Evolutionary conservation across 208 protist genomes (phyloP), one percentile per base, ranked within the genome.

Genomic region (Leishmania gerbilli): DNA sequence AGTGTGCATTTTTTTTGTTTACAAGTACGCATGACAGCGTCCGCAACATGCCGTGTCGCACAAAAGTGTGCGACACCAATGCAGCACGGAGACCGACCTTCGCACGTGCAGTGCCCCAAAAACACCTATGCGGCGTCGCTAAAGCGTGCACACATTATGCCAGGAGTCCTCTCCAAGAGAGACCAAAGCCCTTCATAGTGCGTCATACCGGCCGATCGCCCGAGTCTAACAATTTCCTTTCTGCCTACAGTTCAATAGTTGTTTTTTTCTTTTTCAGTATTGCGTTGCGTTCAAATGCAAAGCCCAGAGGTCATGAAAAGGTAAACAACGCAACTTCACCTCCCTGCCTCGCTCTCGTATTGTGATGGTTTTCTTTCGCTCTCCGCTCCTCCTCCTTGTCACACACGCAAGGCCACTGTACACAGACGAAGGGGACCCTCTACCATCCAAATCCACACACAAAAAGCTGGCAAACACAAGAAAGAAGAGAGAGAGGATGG

Each of bases 261-360:
- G n/a, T 42, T 40, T 31, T 15, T 71, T 42, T 49, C 24, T 3
- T 31, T 34, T 3, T 55, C 31, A 3, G 24, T 5, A 82, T 34
- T 5, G 17, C 53, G 24, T 83, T 62, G 45, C 47, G 62, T 82
- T 76, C 34, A 31, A 68, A 34, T 62, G 42, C 49, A 77, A 49
- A 75, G 17, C 24, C 24, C 34, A 45, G 19, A 82, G 24, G 13
- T 3, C 69, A 58, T 77, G 19, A 34, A 37, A 49, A 40, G 0
- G 34, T 74, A 40, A 77, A 0, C 60, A 17, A 51, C 11, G 45
- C 69, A 74, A 37, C 69, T 31, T 74, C 27, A 34, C 24, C 0
- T 31, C 1, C 40, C 7, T 74, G 13, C 7, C 31, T 47, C 31
- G 21, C 40, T 21, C 55, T 64, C 55, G 34, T 9, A 55, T 21